These are phyloP conservation scores for Globisporangium cylindrosporum DNA, from an alignment of 352 stramenopile genomes.

Conservation along the genomic window DNA sequence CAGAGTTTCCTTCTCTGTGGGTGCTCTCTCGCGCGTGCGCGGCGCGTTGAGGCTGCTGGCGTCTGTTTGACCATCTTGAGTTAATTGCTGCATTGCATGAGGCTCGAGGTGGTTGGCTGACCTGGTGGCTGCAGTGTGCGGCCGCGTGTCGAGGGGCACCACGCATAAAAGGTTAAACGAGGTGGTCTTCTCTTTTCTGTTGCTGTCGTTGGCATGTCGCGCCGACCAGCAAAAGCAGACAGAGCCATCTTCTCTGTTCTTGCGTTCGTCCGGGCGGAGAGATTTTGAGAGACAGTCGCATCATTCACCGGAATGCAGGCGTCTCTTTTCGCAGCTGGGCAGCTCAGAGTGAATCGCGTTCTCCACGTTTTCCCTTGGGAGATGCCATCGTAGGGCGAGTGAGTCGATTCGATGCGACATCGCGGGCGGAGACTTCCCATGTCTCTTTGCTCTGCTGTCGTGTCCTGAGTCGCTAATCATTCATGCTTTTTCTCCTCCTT, in stretches of 20 bases:
- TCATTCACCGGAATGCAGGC: constrained; percentile 3
- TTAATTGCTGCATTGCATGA: background rate
- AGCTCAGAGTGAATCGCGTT: background rate
- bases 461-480: constrained; percentile 11
- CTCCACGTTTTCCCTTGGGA: background rate
- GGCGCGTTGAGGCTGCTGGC: background rate
- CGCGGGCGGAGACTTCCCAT: background rate
- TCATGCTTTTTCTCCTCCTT: background rate
- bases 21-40: constrained; percentile 14
- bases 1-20: constrained; percentile 90
- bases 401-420: constrained; percentile 6
- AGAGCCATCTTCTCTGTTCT: constrained; percentile 44
- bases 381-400: background rate
- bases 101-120: background rate
- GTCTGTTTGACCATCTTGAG: background rate
- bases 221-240: constrained; percentile 14
- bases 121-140: background rate
- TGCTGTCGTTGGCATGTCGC: background rate
- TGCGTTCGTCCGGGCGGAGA: constrained; percentile 22
- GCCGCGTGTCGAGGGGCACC: constrained; percentile 18
- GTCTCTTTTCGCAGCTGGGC: constrained; percentile 5
- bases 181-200: constrained; percentile 15
- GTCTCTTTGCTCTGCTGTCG: background rate
- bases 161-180: constrained; percentile 42
- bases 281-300: background rate